Evolutionary conservation across 1,284 basidiomycete genomes (phyloP), one percentile per base, ranked within the genome.

Genomic region (Puccinia polysora): DNA sequence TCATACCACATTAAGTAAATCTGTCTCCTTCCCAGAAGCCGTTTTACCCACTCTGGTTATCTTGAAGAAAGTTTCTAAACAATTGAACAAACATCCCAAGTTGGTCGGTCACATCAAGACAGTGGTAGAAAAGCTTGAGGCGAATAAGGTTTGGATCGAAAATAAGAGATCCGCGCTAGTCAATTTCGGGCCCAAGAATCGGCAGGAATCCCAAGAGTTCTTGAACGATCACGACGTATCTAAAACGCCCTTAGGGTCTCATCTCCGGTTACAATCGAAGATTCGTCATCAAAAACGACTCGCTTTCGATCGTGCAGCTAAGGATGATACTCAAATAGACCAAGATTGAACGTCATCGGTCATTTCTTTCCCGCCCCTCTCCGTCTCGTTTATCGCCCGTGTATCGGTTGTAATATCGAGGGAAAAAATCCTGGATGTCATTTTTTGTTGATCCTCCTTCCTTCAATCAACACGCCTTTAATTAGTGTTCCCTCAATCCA

Each of bases 1-100:
- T 85, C 82, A 82, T 73, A 80, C 84, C 84, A 68, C 81, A 81
- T 73, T 89, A 82, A 78, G 82, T 79, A 82, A 75, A 0, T 90
- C 89, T 79, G 88, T 97, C 71, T 91, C 91, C 0, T 97, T 97
- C 82, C 95, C 95, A 1, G 96, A 99, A 81, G 83, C 96, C 65
- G 84, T 87, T 14, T 85, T 97, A n/a, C 92, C 95, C 1, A 82
- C 94, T 45, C 81, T 87, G n/a, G 84, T 89, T 10, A 82, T 84
- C 2, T 82, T 94, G 71, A 86, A 86, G 85, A 86, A 80, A 81
- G 84, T 79, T 76, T 76, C 90, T 76, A 96, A 95, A 50, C 56
- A 50, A 1, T 47, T 59, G 12, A 18, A 58, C n/a, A 36, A 34
- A 1, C 58, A 71, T 43, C 58, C 47, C 6, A 71, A 71, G 23